These are phyloP conservation scores for Hippophae rhamnoides DNA, from an alignment of 306 rosid species.

Conservation along the genomic window DNA sequence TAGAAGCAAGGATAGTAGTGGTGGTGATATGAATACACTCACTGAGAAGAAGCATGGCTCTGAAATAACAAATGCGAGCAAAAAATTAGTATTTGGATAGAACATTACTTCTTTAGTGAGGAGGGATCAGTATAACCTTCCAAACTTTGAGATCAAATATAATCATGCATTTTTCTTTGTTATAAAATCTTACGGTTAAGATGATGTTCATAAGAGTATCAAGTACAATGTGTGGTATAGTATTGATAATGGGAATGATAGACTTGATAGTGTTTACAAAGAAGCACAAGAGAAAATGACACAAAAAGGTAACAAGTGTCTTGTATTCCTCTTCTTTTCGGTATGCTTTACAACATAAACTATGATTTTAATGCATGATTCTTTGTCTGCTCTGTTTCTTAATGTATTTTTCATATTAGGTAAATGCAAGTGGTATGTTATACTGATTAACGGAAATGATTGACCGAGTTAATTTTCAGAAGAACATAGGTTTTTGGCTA, in stretches of 20 bases:
- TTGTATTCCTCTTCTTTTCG: slow-evolving; percentile 69
- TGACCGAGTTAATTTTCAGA: slow-evolving; percentile 60
- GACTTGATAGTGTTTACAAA: slow-evolving; percentile 45
- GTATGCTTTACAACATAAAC: slow-evolving; percentile 29
- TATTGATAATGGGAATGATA: slow-evolving; percentile 74
- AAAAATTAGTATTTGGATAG: slow-evolving; percentile 17
- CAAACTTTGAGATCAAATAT: slow-evolving; percentile 59
- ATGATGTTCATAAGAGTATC: slow-evolving; percentile 79
- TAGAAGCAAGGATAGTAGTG: slow-evolving; percentile 38
- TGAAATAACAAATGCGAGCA: slow-evolving; percentile 39
- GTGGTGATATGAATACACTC: slow-evolving; percentile 16
- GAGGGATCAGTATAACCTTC: slow-evolving; percentile 57
- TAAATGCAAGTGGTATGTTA: slow-evolving; percentile 82
- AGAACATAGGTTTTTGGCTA: slow-evolving; percentile 83
- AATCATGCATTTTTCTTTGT: slow-evolving; percentile 64
- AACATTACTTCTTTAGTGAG: slow-evolving; percentile 18
- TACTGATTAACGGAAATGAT: slow-evolving; percentile 82
- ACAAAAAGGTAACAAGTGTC: slow-evolving; percentile 53
- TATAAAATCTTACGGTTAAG: slow-evolving; percentile 81
- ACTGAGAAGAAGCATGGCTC: slow-evolving; percentile 51
- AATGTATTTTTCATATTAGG: slow-evolving; percentile 33
- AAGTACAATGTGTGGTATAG: slow-evolving; percentile 84
- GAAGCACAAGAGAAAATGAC: slow-evolving; percentile 45
- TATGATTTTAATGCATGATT: slow-evolving; percentile 1
- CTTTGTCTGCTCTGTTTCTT: not conserved